phyloP scores from a whole-genome alignment of 495 filamentous ascomycete genomes.

The Podospora sp. region DNA sequence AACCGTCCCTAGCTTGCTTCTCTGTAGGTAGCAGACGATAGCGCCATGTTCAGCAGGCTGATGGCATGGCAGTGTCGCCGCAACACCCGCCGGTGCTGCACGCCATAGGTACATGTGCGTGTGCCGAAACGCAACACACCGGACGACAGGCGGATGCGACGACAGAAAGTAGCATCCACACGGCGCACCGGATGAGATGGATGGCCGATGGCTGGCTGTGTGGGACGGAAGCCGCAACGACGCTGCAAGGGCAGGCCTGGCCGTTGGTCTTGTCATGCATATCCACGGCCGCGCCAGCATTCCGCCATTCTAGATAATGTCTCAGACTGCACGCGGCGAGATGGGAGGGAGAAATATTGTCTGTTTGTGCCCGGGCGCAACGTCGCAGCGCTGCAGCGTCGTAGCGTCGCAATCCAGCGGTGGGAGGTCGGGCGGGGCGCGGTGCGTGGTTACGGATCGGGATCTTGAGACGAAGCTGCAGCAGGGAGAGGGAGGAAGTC shows the following conservation, averaged over 20 bases:
- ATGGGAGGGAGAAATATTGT: neutral
- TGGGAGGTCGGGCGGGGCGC: neutral
- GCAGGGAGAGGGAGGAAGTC: conserved; percentile 20
- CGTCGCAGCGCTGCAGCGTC: conserved; percentile 13
- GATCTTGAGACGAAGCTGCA: conserved; percentile 24
- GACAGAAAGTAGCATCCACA: conserved; percentile 10
- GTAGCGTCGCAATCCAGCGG: neutral
- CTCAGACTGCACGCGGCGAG: neutral
- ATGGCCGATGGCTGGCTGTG: conserved; percentile 14
- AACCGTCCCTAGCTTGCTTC: no score
- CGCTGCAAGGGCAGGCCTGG: conserved; percentile 20
- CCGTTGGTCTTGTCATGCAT: conserved; percentile 11
- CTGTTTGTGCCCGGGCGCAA: conserved; percentile 17
- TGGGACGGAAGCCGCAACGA: conserved; percentile 1
- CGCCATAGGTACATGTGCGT: conserved; percentile 22
- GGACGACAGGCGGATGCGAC: conserved; percentile 1
- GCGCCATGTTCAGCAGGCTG: neutral
- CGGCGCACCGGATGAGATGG: conserved; percentile 8
- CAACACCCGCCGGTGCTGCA: conserved; percentile 17
- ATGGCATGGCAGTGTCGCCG: neutral
- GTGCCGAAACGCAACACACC: neutral
- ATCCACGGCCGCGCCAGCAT: neutral
- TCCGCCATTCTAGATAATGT: neutral
- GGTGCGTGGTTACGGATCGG: conserved; percentile 16
- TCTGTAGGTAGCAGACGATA: no score